These are phyloP conservation scores for Lactarius vividus DNA, from an alignment of 768 basidiomycete genomes.

Conservation along the genomic window DNA sequence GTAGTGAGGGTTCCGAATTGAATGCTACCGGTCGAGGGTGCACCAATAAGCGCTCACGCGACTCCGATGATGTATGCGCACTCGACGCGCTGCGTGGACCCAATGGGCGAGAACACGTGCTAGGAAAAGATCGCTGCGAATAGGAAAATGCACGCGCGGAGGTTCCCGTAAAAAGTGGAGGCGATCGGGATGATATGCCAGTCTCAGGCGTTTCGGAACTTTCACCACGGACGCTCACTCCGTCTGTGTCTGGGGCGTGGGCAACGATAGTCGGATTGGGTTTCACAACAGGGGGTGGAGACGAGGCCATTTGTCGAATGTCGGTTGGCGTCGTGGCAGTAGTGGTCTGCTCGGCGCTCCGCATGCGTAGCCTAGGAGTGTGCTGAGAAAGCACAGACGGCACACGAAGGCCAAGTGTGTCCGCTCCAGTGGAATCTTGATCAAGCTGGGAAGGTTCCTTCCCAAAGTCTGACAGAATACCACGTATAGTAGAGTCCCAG, in stretches of 20 bases:
- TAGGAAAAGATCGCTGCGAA: conserved; percentile 22
- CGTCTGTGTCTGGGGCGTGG: conserved; percentile 21
- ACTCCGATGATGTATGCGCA: conserved; percentile 35
- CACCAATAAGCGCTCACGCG: conserved; percentile 50
- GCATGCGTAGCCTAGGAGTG: conserved; percentile 27
- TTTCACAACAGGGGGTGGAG: conserved; percentile 12
- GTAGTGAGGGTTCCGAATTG: conserved; percentile 78
- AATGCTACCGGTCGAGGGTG: conserved; percentile 72
- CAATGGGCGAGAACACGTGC: conserved; percentile 28
- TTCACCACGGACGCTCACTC: background rate
- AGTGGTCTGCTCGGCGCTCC: conserved; percentile 27
- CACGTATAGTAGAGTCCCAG: conserved; percentile 52
- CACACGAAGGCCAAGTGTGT: conserved; percentile 61
- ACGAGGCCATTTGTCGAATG: conserved; percentile 5
- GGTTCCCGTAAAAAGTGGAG: conserved; percentile 10
- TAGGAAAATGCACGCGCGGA: conserved; percentile 26
- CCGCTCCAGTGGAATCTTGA: conserved; percentile 48
- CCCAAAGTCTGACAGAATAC: conserved; percentile 69
- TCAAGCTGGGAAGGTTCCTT: conserved; percentile 62
- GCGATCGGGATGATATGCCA: background rate
- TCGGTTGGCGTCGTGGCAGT: conserved; percentile 4
- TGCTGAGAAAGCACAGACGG: conserved; percentile 52
- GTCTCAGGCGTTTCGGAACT: conserved; percentile 6
- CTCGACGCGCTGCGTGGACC: conserved; percentile 31
- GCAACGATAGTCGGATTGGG: conserved; percentile 24